Evolutionary conservation across 129 eudicot species (phyloP), one percentile per base, ranked within the genome.

Genomic region (Pittosporum tobira): DNA sequence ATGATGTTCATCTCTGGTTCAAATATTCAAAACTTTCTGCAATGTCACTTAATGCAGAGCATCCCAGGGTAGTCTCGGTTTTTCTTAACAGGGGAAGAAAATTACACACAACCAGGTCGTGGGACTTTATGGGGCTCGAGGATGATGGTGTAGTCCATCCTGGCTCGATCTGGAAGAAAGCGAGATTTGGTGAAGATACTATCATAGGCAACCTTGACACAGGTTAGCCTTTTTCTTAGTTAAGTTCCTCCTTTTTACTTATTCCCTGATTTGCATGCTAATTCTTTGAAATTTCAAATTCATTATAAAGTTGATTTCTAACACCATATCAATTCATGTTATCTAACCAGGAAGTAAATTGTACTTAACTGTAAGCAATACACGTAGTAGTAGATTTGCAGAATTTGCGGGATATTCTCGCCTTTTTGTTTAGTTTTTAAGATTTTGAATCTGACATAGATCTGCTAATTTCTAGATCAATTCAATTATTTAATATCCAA

Each of bases 141-240:
- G 22, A 66, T 27, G 66, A 83, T 57, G 90, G 94, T 2, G 51
- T 65, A 51, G 71, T 86, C 20, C 66, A 21, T 51, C 30, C 72
- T 5, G 69, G 70, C 57, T 83, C 98, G 2, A 64, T 83, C 53
- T 89, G 97, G 97, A 74, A 76, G 63, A 86, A 83, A 82, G 95
- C 98, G 9, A 78, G 80, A 72, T 86, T 77, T 48, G 98, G 98
- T 16, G 85, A 86, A 80, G 81, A 86, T 49, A 65, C 77, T 12
- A 91, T 91, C 68, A 91, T 91, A 38, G 98, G 73, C 73, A 91
- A 91, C 73, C 89, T 91, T 67, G 98, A 91, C 57, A 85, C 98
- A 50, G 98, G 98, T 91, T 34, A 56, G 84, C 50, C 29, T 20
- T n/a, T n/a, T n/a, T n/a, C n/a, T n/a, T n/a, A n/a, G n/a, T n/a